Conservation (phyloP, 164 flowering plant species). For the Liquidambar formosana region DNA sequence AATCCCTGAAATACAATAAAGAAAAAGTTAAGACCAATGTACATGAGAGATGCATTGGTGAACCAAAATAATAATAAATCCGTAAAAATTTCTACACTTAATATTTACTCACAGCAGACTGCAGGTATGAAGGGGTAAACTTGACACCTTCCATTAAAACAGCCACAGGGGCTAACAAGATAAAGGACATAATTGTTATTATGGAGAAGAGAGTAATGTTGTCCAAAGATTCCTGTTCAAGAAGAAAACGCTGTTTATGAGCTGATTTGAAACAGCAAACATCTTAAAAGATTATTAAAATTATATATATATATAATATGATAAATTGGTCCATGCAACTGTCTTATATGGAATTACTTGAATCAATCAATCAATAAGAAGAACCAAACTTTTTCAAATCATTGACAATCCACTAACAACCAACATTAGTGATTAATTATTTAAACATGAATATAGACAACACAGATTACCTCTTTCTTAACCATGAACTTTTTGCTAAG, state of each 20-base stretch:
- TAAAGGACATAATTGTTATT: slow-evolving; percentile 68
- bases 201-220: slow-evolving; percentile 77
- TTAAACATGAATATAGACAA: not conserved
- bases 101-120: slow-evolving; percentile 53
- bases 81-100: not conserved
- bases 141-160: slow-evolving; percentile 65
- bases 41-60: not conserved
- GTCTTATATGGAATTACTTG: no score
- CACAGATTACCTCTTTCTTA: slow-evolving; percentile 68
- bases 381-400: not conserved
- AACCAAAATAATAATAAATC: not conserved
- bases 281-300: not conserved
- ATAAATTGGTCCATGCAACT: no score
- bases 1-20: slow-evolving; percentile 52
- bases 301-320: no score
- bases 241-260: slow-evolving; percentile 13
- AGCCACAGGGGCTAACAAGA: slow-evolving; percentile 58
- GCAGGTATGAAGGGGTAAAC: slow-evolving; percentile 62
- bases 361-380: not conserved
- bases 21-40: slow-evolving; percentile 2
- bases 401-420: not conserved
- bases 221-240: slow-evolving; percentile 81
- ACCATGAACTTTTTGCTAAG: slow-evolving; percentile 94
- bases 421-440: not conserved
- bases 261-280: not conserved